A percentile compares a stretch with the other conserved stretches of the same genome.
These are phyloP conservation scores for Globisporangium paddicum DNA, from an alignment of 352 stramenopile species.

Conservation along the genomic window DNA sequence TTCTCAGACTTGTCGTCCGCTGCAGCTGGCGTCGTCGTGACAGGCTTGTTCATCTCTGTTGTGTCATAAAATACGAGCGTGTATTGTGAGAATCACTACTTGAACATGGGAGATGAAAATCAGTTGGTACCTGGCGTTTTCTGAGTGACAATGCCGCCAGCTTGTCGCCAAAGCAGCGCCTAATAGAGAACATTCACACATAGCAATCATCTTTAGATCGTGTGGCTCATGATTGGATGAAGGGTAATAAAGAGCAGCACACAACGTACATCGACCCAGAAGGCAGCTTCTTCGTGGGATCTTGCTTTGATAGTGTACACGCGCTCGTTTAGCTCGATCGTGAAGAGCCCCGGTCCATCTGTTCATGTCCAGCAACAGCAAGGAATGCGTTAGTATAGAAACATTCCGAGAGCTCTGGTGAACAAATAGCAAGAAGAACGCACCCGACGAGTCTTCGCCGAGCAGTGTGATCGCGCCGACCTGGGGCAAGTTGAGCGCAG, in stretches of 20 bases:
- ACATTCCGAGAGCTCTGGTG: too few relatives aligned
- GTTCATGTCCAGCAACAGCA: neutral
- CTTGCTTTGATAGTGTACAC: slow-evolving; percentile 90
- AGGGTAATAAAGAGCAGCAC: neutral
- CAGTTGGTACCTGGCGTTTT: slow-evolving; percentile 54
- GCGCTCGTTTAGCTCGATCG: slow-evolving; percentile 87
- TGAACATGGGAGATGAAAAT: too few relatives aligned
- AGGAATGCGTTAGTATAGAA: too few relatives aligned
- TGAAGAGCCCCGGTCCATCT: slow-evolving; percentile 85
- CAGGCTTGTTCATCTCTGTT: slow-evolving; percentile 21
- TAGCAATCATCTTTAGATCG: neutral
- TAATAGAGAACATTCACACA: slow-evolving; percentile 4
- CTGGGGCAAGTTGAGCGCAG: slow-evolving; percentile 90
- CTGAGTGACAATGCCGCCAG: slow-evolving; percentile 71
- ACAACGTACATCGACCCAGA: slow-evolving; percentile 82
- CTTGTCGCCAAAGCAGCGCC: slow-evolving; percentile 81
- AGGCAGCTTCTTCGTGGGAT: slow-evolving; percentile 79
- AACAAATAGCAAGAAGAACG: neutral
- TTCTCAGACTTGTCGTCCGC: slow-evolving; percentile 11
- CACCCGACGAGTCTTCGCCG: slow-evolving; percentile 62
- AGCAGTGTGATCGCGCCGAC: slow-evolving; percentile 83
- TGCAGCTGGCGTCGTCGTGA: slow-evolving; percentile 2
- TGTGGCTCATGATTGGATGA: neutral
- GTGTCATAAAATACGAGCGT: neutral
- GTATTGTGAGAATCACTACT: too few relatives aligned